Base-by-base conservation (phyloP, 2,329 filamentous ascomycete genomes). In the Pestalotiopsis sp. region DNA sequence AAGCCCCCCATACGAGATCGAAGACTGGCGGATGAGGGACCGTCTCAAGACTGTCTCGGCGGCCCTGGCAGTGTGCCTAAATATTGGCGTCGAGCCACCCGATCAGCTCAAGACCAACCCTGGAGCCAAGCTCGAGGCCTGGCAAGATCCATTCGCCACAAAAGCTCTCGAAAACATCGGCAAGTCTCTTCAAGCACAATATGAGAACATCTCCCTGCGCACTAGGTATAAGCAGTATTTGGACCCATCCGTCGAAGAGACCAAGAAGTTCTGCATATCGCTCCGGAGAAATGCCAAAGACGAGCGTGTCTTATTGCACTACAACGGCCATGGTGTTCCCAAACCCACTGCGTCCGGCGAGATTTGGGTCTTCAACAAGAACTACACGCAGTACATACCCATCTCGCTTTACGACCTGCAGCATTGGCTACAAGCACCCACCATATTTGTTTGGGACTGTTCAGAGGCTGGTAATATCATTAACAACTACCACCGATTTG, bases 331-430 rank as follows among this genome's bases (percentile, higher is more conserved):
- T 79, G 96, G 96, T 61, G 96, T 99, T 12, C 96, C 96, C 1
- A 94, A 98, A 76, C 96, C 96, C 3, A 99, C 96, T 0, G 90
- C 93, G 3, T 98, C 95, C 4, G 96, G 96, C 14, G 96, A 99
- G 80, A 97, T 99, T 23, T 99, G 96, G 96, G 97, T 98, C 4
- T 99, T 99, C 80, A 99, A 99, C 81, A 95, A 96, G 75, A 98
- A 94, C 73, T 99, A 98, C 79, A 99, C 96, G 0, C 96, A 99
- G 81, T 99, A 99, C 78, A 99, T 99, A 57, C 96, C 96, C 0
- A 93, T 99, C 58, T 97, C 95, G 1, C 84, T 99, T 9, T 98
- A 97, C 76, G 96, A 99, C 78, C 83, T 99, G 59, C 95, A 98
- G 80, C 92, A 93, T 69, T 99, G 96, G 96, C 89, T 99, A 7